Conservation (phyloP, 2,329 filamentous ascomycete species). For the Fusarium robinianum region DNA sequence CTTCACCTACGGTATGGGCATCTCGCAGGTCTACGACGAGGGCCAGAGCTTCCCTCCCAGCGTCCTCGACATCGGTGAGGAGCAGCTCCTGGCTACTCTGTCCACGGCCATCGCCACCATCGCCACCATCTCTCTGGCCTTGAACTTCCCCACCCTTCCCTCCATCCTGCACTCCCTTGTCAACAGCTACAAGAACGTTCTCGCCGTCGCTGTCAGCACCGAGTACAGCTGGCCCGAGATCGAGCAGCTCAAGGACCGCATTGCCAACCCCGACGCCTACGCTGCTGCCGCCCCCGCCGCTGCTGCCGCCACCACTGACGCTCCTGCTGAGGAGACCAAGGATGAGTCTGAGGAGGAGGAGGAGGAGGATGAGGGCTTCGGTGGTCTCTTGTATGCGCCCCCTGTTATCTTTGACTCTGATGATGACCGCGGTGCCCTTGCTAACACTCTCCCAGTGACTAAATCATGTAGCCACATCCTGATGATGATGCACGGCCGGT, state of each 20-base stretch:
- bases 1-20: slow-evolving; percentile 98
- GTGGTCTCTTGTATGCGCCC: slow-evolving; percentile 71
- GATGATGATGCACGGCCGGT: slow-evolving; percentile 46
- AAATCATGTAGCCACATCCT: slow-evolving; percentile 48
- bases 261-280: slow-evolving; percentile 98
- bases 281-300: slow-evolving; percentile 78
- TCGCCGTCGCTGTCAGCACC: slow-evolving; percentile 87
- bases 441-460: slow-evolving; percentile 56
- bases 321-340: slow-evolving; percentile 65
- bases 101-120: slow-evolving; percentile 81
- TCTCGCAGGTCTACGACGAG: slow-evolving; percentile 95
- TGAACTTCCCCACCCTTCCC: slow-evolving; percentile 94
- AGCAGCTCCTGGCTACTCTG: slow-evolving; percentile 88
- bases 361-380: slow-evolving; percentile 72
- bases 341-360: slow-evolving; percentile 72
- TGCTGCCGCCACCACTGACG: slow-evolving; percentile 56
- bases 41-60: slow-evolving; percentile 86
- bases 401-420: too few species aligned
- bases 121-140: slow-evolving; percentile 85
- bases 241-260: slow-evolving; percentile 98
- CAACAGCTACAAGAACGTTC: slow-evolving; percentile 97
- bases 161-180: slow-evolving; percentile 95
- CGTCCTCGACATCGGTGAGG: slow-evolving; percentile 93
- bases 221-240: slow-evolving; percentile 96
- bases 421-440: neutral